phyloP scores from a whole-genome alignment of 768 basidiomycete species.

The Lactifluus rugatus region DNA sequence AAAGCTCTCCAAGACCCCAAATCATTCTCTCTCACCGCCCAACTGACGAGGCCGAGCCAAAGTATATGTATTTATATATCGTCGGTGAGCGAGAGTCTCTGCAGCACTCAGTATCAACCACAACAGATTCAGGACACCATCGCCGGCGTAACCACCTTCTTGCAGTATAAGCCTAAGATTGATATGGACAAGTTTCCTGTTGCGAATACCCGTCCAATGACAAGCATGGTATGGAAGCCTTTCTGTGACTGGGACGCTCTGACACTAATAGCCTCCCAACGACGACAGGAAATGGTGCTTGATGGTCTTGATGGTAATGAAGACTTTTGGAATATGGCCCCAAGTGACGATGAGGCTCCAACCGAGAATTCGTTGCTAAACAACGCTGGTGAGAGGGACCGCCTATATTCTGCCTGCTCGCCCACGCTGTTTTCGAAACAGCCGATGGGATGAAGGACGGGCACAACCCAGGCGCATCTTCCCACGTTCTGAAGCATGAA shows the following conservation, averaged over 20 bases:
- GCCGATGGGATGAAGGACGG: background rate
- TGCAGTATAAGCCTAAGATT: slow-evolving; percentile 50
- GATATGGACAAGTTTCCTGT: slow-evolving; percentile 50
- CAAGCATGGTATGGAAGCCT: slow-evolving; percentile 37
- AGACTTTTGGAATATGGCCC: slow-evolving; percentile 52
- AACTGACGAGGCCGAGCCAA: slow-evolving; percentile 70
- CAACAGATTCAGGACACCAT: slow-evolving; percentile 44
- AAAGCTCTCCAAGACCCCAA: slow-evolving; percentile 51
- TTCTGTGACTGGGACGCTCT: background rate
- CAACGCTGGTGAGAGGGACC: slow-evolving; percentile 19
- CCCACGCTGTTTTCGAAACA: background rate
- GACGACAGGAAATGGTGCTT: slow-evolving; percentile 52
- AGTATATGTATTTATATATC: slow-evolving; percentile 29
- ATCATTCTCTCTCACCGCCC: slow-evolving; percentile 48
- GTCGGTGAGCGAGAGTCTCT: slow-evolving; percentile 36
- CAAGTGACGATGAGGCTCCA: slow-evolving; percentile 26
- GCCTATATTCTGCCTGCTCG: background rate
- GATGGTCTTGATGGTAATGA: slow-evolving; percentile 58
- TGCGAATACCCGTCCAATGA: slow-evolving; percentile 61
- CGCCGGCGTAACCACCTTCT: slow-evolving; percentile 51
- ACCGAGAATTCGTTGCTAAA: slow-evolving; percentile 28
- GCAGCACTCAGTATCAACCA: slow-evolving; percentile 28
- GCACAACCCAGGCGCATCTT: background rate
- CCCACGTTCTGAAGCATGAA: background rate
- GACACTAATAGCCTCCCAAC: background rate